phyloP scores from a whole-genome alignment of 306 rosid species.

The Ormosia semicastrata region DNA sequence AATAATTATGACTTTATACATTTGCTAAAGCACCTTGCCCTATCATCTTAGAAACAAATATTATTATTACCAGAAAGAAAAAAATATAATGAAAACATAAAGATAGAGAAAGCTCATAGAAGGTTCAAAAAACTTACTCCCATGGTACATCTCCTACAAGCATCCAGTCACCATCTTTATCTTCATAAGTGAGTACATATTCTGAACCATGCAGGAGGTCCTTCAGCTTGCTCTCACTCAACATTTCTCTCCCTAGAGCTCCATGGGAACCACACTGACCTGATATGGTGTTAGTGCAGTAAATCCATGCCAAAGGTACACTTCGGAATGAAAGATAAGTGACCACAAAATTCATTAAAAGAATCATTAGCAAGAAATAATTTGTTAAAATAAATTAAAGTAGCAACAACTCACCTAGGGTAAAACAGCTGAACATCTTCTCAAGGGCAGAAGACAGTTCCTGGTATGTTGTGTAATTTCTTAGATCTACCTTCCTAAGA shows the following conservation, averaged over 20 bases:
- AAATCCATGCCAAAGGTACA: not conserved
- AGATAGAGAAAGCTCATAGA: not conserved
- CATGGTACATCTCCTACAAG: slow-evolving; percentile 99
- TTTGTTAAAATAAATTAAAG: not conserved
- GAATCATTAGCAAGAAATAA: not conserved
- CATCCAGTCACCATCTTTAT: slow-evolving; percentile 99
- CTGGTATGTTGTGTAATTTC: slow-evolving; percentile 73
- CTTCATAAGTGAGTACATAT: slow-evolving; percentile 87
- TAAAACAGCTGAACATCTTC: slow-evolving; percentile 97
- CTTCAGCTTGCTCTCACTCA: slow-evolving; percentile 92
- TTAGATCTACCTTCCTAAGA: slow-evolving; percentile 92
- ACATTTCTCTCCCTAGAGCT: slow-evolving; percentile 64
- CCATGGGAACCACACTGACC: slow-evolving; percentile 94
- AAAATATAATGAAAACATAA: not conserved
- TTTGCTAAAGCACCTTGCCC: not conserved
- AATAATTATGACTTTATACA: not conserved
- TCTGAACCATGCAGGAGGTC: slow-evolving; percentile 96
- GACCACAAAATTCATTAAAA: not conserved
- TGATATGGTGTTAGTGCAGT: slow-evolving; percentile 24
- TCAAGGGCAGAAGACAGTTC: slow-evolving; percentile 92
- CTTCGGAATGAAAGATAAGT: not conserved
- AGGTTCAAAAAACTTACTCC: slow-evolving; percentile 62
- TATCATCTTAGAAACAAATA: not conserved
- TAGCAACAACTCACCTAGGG: slow-evolving; percentile 56
- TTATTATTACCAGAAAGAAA: not conserved